Evolutionary conservation across 805 yeast genomes (phyloP), one percentile per base, ranked within the genome.

Genomic region (Cyberlindnera maritima): DNA sequence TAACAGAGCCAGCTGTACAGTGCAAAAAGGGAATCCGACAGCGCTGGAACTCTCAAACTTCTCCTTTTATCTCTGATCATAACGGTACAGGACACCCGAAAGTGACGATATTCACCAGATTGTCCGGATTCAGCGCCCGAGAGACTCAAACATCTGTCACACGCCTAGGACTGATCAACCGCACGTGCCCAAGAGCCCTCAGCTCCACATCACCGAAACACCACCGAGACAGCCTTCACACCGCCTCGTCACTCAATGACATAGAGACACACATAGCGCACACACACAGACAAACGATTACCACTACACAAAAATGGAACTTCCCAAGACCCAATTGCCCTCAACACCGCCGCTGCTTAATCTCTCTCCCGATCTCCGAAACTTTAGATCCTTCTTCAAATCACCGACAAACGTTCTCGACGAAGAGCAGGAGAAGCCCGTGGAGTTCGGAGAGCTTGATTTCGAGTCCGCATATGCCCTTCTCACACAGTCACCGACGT

Each of bases 381-480:
- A 20, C 17, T 41, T 38, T 29, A 44, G 34, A 36, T 26, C 46
- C 11, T 35, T 43, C 23, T 47, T 52, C 43, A 48, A 43, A 18
- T 44, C 55, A 13, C 49, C 52, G 21, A 39, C 29, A 17, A 9
- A 25, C 18, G 26, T n/a, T 23, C 17, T 17, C 7, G 41, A 35
- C 15, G 40, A 26, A 8, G 39, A 36, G 14, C 17, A 14, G 23
- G 23, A 33, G 32, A 37, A 11, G 18, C 36, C 12, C 7, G 26
- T 47, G 19, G 46, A 48, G 31, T 36, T 57, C 12, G 43, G 55
- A 1, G 59, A 60, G n/a, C 46, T 61, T 55, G 65, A 61, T 38
- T 61, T 61, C 38, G 65, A 61, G 21, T 38, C 59, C 1, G 65
- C 65, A 1, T 61, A 61, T 48, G 63, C 60, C 1, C 41, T 61